phyloP scores from a whole-genome alignment of 768 basidiomycete genomes.

The Hygrocybe punicea region DNA sequence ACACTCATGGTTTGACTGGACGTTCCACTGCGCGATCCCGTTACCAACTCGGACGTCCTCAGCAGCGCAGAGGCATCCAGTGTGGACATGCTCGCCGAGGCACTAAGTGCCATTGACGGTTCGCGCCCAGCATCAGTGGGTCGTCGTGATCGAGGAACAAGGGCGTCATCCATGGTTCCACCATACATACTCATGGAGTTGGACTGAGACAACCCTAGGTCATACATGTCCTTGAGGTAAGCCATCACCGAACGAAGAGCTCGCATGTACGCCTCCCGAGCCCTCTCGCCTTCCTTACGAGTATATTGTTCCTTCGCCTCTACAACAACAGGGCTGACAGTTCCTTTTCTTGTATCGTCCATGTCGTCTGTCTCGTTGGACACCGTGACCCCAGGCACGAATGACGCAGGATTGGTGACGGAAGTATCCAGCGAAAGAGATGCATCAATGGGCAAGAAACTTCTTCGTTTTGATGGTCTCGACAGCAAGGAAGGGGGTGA shows the following conservation, averaged over 20 bases:
- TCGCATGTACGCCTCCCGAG: conserved; percentile 67
- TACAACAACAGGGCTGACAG: conserved; percentile 43
- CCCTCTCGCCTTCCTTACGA: conserved; percentile 68
- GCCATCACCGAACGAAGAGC: conserved; percentile 92
- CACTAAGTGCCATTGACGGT: conserved; percentile 51
- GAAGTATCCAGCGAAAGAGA: conserved; percentile 58
- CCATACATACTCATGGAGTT: conserved; percentile 60
- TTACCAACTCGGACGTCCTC: conserved; percentile 62
- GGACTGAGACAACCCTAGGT: conserved; percentile 67
- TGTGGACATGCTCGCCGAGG: conserved; percentile 40
- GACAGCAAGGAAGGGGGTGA: conserved; percentile 43
- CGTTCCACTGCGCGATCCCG: conserved; percentile 55
- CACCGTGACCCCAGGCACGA: conserved; percentile 50
- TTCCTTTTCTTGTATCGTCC: conserved; percentile 29
- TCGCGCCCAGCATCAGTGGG: conserved; percentile 64
- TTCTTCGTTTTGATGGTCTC: conserved; percentile 68
- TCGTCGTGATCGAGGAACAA: conserved; percentile 52
- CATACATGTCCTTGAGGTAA: conserved; percentile 93
- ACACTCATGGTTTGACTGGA: conserved; percentile 69
- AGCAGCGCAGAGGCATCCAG: conserved; percentile 52
- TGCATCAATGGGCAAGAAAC: conserved; percentile 83
- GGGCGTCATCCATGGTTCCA: conserved; percentile 43
- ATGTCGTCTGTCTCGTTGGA: conserved; percentile 35
- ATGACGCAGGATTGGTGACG: conserved; percentile 61
- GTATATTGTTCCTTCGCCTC: conserved; percentile 48